Conservation (phyloP, 2,329 filamentous ascomycete species). For the Diaporthe caulivora region DNA sequence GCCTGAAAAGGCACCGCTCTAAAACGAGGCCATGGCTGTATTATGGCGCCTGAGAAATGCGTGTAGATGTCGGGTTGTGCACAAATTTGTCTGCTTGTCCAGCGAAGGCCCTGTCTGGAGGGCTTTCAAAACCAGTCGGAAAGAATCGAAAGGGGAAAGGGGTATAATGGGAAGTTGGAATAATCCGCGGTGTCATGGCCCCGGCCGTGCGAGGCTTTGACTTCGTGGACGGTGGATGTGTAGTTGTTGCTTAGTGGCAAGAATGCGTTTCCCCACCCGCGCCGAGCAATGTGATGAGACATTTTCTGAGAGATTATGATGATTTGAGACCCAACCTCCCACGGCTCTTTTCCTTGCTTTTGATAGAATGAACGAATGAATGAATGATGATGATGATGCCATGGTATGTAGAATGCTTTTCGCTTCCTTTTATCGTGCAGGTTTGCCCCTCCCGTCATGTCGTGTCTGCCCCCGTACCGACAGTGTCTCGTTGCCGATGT, state of each 20-base stretch:
- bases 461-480: slow-evolving; percentile 1
- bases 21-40: slow-evolving; percentile 8
- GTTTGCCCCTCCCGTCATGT: slow-evolving; percentile 22
- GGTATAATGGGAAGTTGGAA: slow-evolving; percentile 17
- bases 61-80: slow-evolving; percentile 24
- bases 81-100: neutral
- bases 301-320: slow-evolving; percentile 29
- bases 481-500: slow-evolving; percentile 4
- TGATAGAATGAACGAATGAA: slow-evolving; percentile 13
- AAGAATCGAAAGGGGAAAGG: slow-evolving; percentile 10
- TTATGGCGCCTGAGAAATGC: slow-evolving; percentile 27
- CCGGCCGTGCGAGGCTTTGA: neutral
- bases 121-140: neutral
- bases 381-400: slow-evolving; percentile 20
- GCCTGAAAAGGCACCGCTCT: neutral
- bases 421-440: slow-evolving; percentile 25
- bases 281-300: slow-evolving; percentile 34
- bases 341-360: slow-evolving; percentile 29
- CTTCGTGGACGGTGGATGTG: slow-evolving; percentile 25
- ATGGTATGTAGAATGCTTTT: slow-evolving; percentile 32
- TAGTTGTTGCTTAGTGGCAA: slow-evolving; percentile 29
- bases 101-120: neutral
- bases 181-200: slow-evolving; percentile 2
- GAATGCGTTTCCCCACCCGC: slow-evolving; percentile 32
- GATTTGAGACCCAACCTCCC: slow-evolving; percentile 31